Base-by-base conservation (phyloP, 495 filamentous ascomycete genomes). In the Geoglossum glabrum region DNA sequence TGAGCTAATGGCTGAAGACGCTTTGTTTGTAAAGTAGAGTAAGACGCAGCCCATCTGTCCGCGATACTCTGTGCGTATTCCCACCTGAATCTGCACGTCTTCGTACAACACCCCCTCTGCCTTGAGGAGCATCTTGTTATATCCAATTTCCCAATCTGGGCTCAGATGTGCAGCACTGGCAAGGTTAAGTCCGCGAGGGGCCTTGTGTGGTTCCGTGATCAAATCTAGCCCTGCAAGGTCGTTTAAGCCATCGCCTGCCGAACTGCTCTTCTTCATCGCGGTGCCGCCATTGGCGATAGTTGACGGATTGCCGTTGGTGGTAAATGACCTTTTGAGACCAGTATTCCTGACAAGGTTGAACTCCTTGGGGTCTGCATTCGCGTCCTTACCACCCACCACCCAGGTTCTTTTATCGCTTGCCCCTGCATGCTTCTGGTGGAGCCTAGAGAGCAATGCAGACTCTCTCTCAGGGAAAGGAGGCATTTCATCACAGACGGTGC, bases 401-500 rank as follows among this genome's bases (percentile, higher is more conserved):
- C 90, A 98, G 0, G 92, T 97, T 59, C 92, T 78, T 71, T 89
- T 94, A 67, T 97, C 93, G 63, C 83, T 90, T 2, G 87, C 88
- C 49, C 83, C 82, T 21, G 85, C 86, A 62, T 92, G 88, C 70
- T 90, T 95, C 70, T 92, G 86, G 68, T 97, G 92, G 31, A 99
- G 77, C 36, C 93, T 78, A 15, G 90, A 96, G 27, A 99, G 72
- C 28, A 99, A 73, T 1, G 92, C 92, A 3, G 90, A 96, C 21
- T 90, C 79, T 55, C 93, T 79, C 68, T 99, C 90, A 0, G 93
- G 93, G 73, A 97, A 99, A 0, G 93, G 90, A 15, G 93, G 93
- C 93, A 99, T 97, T 66, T 99, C 93, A 64, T 99, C 93, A 69
- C 87, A 95, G 0, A 99, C 86, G 1, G 93, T 97, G 52, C 93